phyloP scores from a whole-genome alignment of 352 stramenopile genomes.

The Globisporangium irregulare region DNA sequence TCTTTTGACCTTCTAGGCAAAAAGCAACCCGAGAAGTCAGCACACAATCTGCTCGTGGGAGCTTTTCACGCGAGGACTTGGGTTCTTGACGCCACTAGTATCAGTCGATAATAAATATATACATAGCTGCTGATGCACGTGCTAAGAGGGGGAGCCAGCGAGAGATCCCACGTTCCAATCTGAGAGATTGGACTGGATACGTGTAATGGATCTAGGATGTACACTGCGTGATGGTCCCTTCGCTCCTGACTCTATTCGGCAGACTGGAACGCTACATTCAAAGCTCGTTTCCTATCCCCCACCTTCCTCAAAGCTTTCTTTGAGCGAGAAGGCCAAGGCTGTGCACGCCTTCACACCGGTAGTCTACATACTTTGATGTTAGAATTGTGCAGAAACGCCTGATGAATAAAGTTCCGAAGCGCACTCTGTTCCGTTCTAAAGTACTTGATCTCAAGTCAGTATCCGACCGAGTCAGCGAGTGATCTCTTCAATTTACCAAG shows the following conservation, averaged over 20 bases:
- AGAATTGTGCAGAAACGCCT: background rate
- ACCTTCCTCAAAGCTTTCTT: background rate
- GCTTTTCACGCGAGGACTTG: background rate
- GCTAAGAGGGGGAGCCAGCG: background rate
- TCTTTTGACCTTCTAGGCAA: background rate
- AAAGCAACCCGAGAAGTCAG: background rate
- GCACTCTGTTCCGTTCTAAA: background rate
- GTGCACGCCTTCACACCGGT: background rate
- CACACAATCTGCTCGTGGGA: background rate
- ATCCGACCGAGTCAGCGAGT: background rate
- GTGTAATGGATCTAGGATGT: background rate
- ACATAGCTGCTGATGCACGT: background rate
- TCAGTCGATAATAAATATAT: background rate
- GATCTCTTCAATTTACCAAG: background rate
- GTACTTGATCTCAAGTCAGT: background rate
- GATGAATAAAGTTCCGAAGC: background rate
- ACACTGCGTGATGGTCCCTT: background rate
- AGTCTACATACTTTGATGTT: background rate
- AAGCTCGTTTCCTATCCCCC: background rate
- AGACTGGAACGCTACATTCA: background rate
- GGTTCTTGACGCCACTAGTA: background rate
- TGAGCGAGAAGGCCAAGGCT: background rate
- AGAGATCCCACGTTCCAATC: background rate
- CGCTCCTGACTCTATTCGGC: background rate
- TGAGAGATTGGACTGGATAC: background rate